Percentiles rank a stretch among this genome's conserved stretches.
Evolutionary conservation across 2,329 filamentous ascomycete species (phyloP).

Genomic region (Ceratocystis huliohia): DNA sequence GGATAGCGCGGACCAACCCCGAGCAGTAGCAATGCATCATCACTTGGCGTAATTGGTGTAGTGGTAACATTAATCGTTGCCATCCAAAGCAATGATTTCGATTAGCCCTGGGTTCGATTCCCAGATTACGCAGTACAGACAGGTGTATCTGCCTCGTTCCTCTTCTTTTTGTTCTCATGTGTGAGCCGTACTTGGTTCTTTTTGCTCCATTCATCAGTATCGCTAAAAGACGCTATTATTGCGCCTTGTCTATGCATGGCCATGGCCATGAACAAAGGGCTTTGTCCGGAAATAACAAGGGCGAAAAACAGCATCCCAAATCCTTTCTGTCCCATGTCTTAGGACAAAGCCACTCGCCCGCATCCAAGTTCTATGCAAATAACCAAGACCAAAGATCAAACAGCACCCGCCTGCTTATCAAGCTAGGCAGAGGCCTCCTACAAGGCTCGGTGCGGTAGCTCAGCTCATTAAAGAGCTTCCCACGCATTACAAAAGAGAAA

Average conservation of each 20-base stretch:
- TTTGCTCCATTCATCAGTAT: background rate
- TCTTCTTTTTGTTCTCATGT: background rate
- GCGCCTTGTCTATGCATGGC: background rate
- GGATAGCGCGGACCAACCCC: background rate
- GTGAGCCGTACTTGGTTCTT: background rate
- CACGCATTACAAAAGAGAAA: no score
- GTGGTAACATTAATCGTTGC: constrained; percentile 10
- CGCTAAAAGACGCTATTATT: background rate
- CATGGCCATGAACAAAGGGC: background rate
- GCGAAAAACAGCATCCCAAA: background rate
- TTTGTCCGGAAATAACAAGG: background rate
- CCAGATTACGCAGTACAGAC: background rate
- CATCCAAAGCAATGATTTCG: constrained; percentile 2
- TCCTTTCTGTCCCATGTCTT: background rate
- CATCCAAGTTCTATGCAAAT: no score
- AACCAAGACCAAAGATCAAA: no score
- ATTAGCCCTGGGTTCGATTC: constrained; percentile 10
- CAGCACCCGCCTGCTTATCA: no score
- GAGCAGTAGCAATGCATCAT: background rate
- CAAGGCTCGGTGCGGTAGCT: no score
- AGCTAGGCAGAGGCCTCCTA: no score
- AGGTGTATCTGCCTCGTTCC: background rate
- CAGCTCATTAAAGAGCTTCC: no score
- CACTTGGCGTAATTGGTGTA: background rate
- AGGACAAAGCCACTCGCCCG: no score